Percentiles rank a stretch among this genome's conserved stretches.
phyloP scores from a whole-genome alignment of 208 protist genomes.

The Trypanosoma rangeli region DNA sequence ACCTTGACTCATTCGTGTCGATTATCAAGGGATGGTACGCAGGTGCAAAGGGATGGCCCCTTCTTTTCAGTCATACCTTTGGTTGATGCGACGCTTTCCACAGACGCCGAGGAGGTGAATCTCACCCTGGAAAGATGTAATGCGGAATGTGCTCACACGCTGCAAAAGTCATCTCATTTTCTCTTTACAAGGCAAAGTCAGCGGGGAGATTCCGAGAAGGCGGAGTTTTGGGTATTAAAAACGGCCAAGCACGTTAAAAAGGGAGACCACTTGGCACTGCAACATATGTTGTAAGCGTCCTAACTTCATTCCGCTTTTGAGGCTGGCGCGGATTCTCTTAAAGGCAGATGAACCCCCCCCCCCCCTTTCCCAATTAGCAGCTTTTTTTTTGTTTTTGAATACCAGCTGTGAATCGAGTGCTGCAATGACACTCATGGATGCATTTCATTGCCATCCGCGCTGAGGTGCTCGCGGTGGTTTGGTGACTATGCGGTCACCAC shows the following conservation, averaged over 20 bases:
- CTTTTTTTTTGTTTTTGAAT: not conserved
- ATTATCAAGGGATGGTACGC: slow-evolving; percentile 15
- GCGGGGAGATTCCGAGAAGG: not conserved
- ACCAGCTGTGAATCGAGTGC: no score
- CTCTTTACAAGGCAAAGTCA: slow-evolving; percentile 3
- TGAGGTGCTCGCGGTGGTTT: no score
- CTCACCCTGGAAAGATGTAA: slow-evolving; percentile 6
- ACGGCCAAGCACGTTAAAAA: slow-evolving; percentile 3
- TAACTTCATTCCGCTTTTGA: not conserved
- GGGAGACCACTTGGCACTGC: slow-evolving; percentile 4
- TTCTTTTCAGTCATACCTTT: slow-evolving; percentile 20
- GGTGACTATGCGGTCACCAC: no score
- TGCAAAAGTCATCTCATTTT: slow-evolving; percentile 9
- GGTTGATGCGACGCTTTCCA: slow-evolving; percentile 12
- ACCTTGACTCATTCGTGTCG: slow-evolving; percentile 16
- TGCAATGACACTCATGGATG: no score
- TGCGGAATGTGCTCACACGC: not conserved
- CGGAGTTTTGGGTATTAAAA: slow-evolving; percentile 23
- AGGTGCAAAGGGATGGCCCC: slow-evolving; percentile 3
- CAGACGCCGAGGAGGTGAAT: slow-evolving; percentile 2
- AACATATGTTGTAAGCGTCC: not conserved
- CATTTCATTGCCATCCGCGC: no score
- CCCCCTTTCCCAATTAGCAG: no score
- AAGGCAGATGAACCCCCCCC: no score
- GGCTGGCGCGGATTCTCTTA: not conserved